These are phyloP conservation scores for Fraxinus excelsior DNA, from an alignment of 257 asterid species.

Conservation along the genomic window DNA sequence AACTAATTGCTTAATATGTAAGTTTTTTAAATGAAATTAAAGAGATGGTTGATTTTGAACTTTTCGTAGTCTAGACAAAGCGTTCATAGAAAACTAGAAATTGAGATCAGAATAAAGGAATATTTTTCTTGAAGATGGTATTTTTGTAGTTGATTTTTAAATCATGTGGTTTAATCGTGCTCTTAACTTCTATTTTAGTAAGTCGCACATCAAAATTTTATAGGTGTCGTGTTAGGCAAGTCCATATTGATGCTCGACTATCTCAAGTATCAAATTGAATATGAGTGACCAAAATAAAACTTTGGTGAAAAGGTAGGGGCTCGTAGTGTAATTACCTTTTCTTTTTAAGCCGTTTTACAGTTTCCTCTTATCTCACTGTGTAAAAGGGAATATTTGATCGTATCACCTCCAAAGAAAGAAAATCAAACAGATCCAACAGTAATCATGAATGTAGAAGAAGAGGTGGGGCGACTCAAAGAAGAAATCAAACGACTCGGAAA, in stretches of 20 bases:
- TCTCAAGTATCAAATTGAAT: neutral
- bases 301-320: neutral
- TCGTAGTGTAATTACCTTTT: too few relatives aligned
- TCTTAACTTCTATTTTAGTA: neutral
- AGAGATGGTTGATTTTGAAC: too few relatives aligned
- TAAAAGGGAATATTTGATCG: neutral
- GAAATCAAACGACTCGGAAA: constrained; percentile 88
- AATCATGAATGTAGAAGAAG: constrained; percentile 91
- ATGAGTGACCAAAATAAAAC: neutral
- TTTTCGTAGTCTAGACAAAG: too few relatives aligned
- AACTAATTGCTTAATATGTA: too few relatives aligned
- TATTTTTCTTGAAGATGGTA: too few relatives aligned
- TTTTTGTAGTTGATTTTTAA: too few relatives aligned
- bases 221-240: neutral
- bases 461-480: constrained; percentile 72
- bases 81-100: neutral
- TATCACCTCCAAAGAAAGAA: neutral
- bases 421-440: neutral
- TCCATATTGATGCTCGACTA: neutral
- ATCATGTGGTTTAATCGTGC: too few relatives aligned
- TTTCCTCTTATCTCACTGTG: neutral
- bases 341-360: too few relatives aligned
- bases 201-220: neutral
- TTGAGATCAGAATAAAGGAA: too few relatives aligned
- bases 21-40: too few relatives aligned